Percentiles rank a stretch among this genome's conserved stretches.
phyloP scores from a whole-genome alignment of 2,329 filamentous ascomycete species.

The Cytospora mali region DNA sequence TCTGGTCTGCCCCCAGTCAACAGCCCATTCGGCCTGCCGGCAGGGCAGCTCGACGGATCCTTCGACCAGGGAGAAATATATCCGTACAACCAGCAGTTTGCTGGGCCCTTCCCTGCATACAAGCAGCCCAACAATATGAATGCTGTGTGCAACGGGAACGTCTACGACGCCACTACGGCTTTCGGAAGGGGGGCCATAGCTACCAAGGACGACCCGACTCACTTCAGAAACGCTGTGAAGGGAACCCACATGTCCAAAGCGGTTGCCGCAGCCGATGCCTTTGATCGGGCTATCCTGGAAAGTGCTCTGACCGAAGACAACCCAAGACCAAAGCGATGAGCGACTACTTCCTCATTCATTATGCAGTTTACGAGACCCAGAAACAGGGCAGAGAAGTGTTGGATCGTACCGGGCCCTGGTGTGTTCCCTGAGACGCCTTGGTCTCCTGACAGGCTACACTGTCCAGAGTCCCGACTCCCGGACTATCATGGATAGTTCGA shows the following conservation, averaged over 20 bases:
- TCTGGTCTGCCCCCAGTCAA: constrained; percentile 40
- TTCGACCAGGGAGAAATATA: constrained; percentile 17
- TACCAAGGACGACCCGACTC: constrained; percentile 31
- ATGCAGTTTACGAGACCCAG: neutral
- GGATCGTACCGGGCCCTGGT: neutral
- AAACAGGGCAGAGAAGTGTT: constrained; percentile 3
- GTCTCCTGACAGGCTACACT: neutral
- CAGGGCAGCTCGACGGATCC: constrained; percentile 17
- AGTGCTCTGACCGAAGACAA: constrained; percentile 28
- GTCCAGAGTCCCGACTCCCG: neutral
- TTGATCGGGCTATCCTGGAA: constrained; percentile 31
- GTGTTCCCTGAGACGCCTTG: neutral
- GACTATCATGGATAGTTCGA: neutral
- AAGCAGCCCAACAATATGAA: constrained; percentile 15
- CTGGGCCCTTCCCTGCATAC: constrained; percentile 11
- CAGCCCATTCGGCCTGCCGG: constrained; percentile 36
- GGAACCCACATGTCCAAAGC: constrained; percentile 25
- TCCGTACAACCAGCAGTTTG: constrained; percentile 15
- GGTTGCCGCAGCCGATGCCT: constrained; percentile 30
- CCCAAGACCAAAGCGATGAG: constrained; percentile 25
- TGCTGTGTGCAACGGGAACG: constrained; percentile 27
- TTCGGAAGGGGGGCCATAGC: constrained; percentile 30
- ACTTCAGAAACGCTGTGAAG: constrained; percentile 31
- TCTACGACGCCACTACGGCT: constrained; percentile 31
- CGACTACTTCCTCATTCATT: neutral